Conservation (phyloP, 139 green algal genomes). For the Chlamydomonas schloesseri region DNA sequence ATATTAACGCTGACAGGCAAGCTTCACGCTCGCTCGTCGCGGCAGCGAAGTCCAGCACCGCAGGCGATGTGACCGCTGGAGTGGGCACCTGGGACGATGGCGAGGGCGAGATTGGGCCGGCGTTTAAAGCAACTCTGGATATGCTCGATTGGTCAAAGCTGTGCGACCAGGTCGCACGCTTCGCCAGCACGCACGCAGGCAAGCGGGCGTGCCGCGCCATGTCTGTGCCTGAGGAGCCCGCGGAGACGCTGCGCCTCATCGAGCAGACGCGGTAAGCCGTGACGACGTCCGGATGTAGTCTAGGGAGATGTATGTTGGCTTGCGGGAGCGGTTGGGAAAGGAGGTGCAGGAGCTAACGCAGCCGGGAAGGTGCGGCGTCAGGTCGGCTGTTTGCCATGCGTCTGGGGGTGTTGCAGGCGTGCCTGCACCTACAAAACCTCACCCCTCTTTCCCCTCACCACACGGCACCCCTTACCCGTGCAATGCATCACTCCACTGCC, state of each 20-base stretch:
- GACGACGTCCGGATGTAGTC: too few species aligned
- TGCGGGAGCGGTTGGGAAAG: too few species aligned
- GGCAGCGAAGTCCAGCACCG: neutral
- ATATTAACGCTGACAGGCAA: too few species aligned
- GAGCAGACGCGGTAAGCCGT: slow-evolving; percentile 67
- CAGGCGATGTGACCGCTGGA: neutral
- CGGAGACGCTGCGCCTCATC: slow-evolving; percentile 56
- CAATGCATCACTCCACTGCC: neutral
- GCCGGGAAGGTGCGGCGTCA: too few species aligned
- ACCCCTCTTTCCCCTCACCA: too few species aligned
- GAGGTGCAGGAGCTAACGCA: too few species aligned
- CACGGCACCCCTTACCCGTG: neutral
- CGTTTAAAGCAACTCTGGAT: slow-evolving; percentile 64
- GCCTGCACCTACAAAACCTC: neutral
- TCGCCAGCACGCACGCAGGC: slow-evolving; percentile 78
- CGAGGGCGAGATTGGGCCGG: slow-evolving; percentile 53
- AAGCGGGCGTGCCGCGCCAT: slow-evolving; percentile 61
- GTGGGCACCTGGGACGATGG: neutral
- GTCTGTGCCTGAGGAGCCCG: slow-evolving; percentile 37
- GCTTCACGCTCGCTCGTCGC: too few species aligned
- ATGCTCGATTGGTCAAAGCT: slow-evolving; percentile 81
- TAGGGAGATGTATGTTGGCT: too few species aligned
- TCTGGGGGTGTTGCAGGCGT: too few species aligned
- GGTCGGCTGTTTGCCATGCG: too few species aligned
- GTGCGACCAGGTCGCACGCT: slow-evolving; percentile 74